Evolutionary conservation across 2,329 filamentous ascomycete genomes (phyloP), one percentile per base, ranked within the genome.

Genomic region (Podosphaera aphanis): DNA sequence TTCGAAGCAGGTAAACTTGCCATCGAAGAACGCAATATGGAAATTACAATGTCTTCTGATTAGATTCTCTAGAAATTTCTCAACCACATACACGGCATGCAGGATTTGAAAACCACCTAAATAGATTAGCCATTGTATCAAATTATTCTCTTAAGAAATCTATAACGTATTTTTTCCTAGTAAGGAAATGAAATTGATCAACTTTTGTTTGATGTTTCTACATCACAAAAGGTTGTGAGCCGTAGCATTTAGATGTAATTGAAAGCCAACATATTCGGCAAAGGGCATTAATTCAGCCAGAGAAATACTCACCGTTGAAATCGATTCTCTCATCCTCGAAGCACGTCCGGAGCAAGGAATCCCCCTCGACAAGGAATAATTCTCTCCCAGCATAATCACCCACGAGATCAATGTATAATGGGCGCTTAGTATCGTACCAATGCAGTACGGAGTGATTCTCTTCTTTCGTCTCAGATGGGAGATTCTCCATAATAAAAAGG

Each of bases 331-430:
- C 63, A 51, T 78, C 67, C n/a, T 64, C 61, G 42, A 84, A 70
- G 53, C 71, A 77, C 48, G 79, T 62, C 5, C 73, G 62, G 10
- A 85, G 62, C n/a, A 85, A 59, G 0, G 78, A 78, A 54, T 86
- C 79, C 25, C 79, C 79, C 51, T 85, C 77, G 25, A 85, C 69
- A 19, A 79, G 63, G 56, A 84, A 85, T 10, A 78, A 65, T 56
- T 83, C 79, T 49, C 73, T 73, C 19, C 81, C 79, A 2, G 77
- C 78, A 60, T 81, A 85, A 56, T 85, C 81, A 36, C 80, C 78
- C 3, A 84, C 71, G 2, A 85, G 68, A 52, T 83, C 77, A 23
- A 81, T 66, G 43, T 61, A 61, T 46, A 66, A 60, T 5, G 66
- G 63, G 11, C 59, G 52, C 3, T 66, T 58, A 11, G 53, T 55